Evolutionary conservation across 345 rosid species (phyloP).

Genomic region (Aquilaria yunnanensis): DNA sequence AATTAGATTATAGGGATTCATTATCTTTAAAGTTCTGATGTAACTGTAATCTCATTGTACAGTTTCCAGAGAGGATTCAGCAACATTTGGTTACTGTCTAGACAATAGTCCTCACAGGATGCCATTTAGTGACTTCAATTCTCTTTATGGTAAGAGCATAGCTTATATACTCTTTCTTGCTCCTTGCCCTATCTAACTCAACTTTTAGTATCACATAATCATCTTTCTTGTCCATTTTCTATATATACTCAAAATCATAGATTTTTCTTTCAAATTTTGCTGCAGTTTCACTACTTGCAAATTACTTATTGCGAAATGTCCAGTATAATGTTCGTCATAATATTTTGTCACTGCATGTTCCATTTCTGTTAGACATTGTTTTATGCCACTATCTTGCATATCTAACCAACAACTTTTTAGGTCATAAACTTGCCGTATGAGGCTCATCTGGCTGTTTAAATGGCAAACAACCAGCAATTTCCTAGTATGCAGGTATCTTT

Average conservation of each 20-base stretch:
- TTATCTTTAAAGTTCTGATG: constrained; percentile 3
- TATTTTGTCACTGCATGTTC: background rate
- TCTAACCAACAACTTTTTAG: constrained; percentile 10
- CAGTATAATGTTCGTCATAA: background rate
- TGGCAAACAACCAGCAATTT: constrained; percentile 76
- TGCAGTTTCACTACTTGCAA: background rate
- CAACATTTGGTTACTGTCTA: background rate
- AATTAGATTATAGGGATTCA: background rate
- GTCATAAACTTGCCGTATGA: constrained; percentile 22
- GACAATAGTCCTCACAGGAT: background rate
- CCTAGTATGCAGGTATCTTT: constrained; percentile 57
- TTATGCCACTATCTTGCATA: constrained; percentile 7
- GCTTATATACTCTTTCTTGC: background rate
- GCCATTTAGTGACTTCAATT: constrained; percentile 4
- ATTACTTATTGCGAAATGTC: no score
- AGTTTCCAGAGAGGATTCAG: background rate
- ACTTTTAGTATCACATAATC: constrained; percentile 2
- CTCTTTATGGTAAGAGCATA: constrained; percentile 6
- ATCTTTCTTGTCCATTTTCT: background rate
- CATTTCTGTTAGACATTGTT: background rate
- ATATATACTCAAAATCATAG: no score
- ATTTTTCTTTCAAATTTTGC: background rate
- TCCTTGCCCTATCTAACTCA: constrained; percentile 3
- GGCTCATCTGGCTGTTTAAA: constrained; percentile 26
- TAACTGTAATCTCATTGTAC: constrained; percentile 4